phyloP scores from a whole-genome alignment of 2,329 filamentous ascomycete species.

The Biscogniauxia mediterranea region DNA sequence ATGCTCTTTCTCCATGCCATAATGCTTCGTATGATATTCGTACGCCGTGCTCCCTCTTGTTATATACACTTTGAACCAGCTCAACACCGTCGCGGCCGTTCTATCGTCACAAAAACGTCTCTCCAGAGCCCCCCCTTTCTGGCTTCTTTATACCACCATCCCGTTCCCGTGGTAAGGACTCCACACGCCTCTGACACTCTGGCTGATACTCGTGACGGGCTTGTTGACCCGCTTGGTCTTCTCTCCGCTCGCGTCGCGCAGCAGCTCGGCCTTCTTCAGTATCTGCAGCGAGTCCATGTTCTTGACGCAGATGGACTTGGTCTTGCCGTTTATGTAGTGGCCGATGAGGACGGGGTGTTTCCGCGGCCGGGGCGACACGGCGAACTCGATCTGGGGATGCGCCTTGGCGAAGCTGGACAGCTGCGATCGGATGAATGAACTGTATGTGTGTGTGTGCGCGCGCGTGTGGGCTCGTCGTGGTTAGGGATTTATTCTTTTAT shows the following conservation, averaged over 20 bases:
- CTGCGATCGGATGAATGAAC: slow-evolving; percentile 75
- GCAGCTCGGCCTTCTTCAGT: slow-evolving; percentile 70
- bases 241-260: slow-evolving; percentile 74
- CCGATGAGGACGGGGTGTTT: slow-evolving; percentile 88
- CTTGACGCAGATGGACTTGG: slow-evolving; percentile 83
- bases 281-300: slow-evolving; percentile 82
- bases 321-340: slow-evolving; percentile 86
- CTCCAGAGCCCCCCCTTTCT: not conserved
- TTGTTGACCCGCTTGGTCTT: slow-evolving; percentile 65
- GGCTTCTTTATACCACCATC: slow-evolving; percentile 46
- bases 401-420: slow-evolving; percentile 75
- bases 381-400: slow-evolving; percentile 89
- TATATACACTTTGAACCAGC: slow-evolving; percentile 12
- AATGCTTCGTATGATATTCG: slow-evolving; percentile 5
- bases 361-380: slow-evolving; percentile 83
- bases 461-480: not conserved
- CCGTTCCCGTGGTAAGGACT: slow-evolving; percentile 66
- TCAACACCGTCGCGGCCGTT: not conserved
- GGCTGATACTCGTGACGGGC: slow-evolving; percentile 62
- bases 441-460: slow-evolving; percentile 37
- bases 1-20: not conserved
- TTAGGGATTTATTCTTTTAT: slow-evolving; percentile 23
- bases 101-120: slow-evolving; percentile 8
- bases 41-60: slow-evolving; percentile 7
- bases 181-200: slow-evolving; percentile 69